Base-by-base conservation (phyloP, 106 monocot genomes). In the Phalaenopsis equestris region DNA sequence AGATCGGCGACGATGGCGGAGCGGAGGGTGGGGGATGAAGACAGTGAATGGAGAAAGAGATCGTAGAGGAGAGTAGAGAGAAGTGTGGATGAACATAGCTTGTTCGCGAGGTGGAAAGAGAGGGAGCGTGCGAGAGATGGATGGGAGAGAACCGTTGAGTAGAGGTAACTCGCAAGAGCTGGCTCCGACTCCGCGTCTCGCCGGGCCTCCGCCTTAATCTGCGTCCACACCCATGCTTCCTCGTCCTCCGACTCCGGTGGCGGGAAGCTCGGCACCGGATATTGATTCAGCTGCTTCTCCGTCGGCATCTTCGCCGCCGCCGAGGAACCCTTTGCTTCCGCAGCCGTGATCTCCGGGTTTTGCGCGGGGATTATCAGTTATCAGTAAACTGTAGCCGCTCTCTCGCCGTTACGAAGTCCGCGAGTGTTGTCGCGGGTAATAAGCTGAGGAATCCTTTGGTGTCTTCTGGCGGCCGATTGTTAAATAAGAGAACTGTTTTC, bases 181-280 rank as follows among this genome's bases (percentile, higher is more conserved):
- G 93, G 93, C 80, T 94, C 93, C 15, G 91, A 86, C 30, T 94
- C 93, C 21, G 93, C 93, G 79, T 94, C 93, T 41, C 87, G 91
- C 56, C 41, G 87, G 17, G 86, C 84, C 83, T 90, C 90, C 74
- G 90, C 92, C 49, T 93, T 93, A 82, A 93, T 93, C 80, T 94
- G 93, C 5, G 82, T 17, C 93, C 93, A 94, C 1, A 94, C 79
- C 93, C 91, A 91, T 4, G 84, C 47, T 72, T 91, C 91, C 9
- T 89, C 91, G 72, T 79, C 41, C 67, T 83, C 93, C 36, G 93
- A 89, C 42, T 94, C 93, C 45, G 93, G 91, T 39, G 93, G 93
- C 2, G 91, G 89, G 83, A 67, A 87, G 23, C 72, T 83, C 12
- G 91, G 93, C 12, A 91, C 84, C 18, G 46, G 19, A 39, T 48